phyloP scores from a whole-genome alignment of 2,329 filamentous ascomycete genomes.

The Phaeosphaeriaceae sp. region DNA sequence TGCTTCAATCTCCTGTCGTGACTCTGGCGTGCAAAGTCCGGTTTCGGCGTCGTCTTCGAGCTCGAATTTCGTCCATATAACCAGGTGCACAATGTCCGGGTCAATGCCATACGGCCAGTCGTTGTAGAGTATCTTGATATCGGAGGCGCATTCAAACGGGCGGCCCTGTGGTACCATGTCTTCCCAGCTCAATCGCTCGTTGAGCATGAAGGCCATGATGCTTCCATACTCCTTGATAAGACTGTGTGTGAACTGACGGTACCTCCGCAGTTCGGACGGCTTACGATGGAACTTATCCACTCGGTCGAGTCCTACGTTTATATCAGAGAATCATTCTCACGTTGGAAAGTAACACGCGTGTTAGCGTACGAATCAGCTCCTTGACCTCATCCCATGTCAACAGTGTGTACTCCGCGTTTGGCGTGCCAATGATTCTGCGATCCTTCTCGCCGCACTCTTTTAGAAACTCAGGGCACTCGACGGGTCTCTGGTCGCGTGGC shows the following conservation, averaged over 20 bases:
- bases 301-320: constrained; percentile 62
- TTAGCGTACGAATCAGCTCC: constrained; percentile 55
- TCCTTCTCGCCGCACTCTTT: constrained; percentile 70
- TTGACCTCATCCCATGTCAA: constrained; percentile 74
- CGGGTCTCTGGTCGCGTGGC: constrained; percentile 64
- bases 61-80: constrained; percentile 91
- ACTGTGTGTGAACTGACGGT: constrained; percentile 71
- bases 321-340: constrained; percentile 12
- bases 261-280: constrained; percentile 79
- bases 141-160: constrained; percentile 59
- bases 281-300: constrained; percentile 78
- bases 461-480: constrained; percentile 75
- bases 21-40: constrained; percentile 70
- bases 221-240: constrained; percentile 74
- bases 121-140: constrained; percentile 80
- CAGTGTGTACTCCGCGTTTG: constrained; percentile 68
- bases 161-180: constrained; percentile 49
- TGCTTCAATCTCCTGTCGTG: constrained; percentile 69
- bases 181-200: constrained; percentile 73
- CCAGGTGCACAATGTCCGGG: constrained; percentile 76
- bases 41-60: constrained; percentile 71
- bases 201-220: constrained; percentile 77
- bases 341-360: background rate
- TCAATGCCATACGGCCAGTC: constrained; percentile 96
- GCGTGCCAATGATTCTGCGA: constrained; percentile 70